Conservation (phyloP, 495 filamentous ascomycete genomes). For the Acidiella bohemica region DNA sequence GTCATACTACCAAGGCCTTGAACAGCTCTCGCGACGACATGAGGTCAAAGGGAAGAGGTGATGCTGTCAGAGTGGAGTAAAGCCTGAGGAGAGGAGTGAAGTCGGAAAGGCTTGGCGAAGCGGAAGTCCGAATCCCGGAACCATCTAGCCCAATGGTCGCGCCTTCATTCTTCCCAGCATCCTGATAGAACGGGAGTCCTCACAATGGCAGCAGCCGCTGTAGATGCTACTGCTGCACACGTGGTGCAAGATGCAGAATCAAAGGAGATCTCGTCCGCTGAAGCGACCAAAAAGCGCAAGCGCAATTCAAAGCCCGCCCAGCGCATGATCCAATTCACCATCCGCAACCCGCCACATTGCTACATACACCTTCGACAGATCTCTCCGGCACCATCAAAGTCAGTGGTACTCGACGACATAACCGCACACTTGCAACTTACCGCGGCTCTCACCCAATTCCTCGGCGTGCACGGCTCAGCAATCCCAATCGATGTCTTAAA, state of each 20-base stretch:
- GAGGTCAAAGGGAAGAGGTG: too few relatives aligned
- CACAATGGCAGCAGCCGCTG: too few relatives aligned
- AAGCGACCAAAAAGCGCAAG: constrained; percentile 16
- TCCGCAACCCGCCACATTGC: constrained; percentile 21
- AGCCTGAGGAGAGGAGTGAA: too few relatives aligned
- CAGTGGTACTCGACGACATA: constrained; percentile 46
- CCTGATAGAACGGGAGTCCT: too few relatives aligned
- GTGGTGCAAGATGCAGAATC: not conserved
- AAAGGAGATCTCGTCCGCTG: not conserved
- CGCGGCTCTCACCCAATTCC: constrained; percentile 61
- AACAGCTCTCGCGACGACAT: too few relatives aligned
- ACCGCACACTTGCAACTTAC: constrained; percentile 62
- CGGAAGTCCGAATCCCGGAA: too few relatives aligned
- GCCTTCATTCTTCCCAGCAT: too few relatives aligned
- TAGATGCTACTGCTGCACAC: not conserved
- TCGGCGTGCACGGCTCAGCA: constrained; percentile 61
- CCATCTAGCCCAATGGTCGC: too few relatives aligned
- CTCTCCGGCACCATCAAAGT: not conserved
- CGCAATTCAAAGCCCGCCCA: constrained; percentile 15
- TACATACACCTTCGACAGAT: constrained; percentile 29
- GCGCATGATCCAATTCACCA: constrained; percentile 20
- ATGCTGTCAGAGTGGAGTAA: too few relatives aligned
- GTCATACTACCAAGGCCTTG: too few relatives aligned
- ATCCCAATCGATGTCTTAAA: constrained; percentile 74
- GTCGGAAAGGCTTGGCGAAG: too few relatives aligned